Evolutionary conservation across 257 asterid genomes (phyloP), one percentile per base, ranked within the genome.

Genomic region (Nicotiana obtusifolia): DNA sequence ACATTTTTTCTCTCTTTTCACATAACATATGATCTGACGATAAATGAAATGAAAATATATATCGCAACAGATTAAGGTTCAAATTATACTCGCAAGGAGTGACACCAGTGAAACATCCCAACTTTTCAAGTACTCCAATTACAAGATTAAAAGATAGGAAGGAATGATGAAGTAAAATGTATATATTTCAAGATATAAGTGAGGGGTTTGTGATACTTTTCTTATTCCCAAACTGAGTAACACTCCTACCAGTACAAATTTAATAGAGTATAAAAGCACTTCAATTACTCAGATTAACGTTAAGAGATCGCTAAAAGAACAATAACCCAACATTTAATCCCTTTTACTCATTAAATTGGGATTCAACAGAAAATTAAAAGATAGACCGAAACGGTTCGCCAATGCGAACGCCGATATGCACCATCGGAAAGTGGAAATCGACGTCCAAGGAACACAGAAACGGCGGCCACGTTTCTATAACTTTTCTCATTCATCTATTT

Each of bases 371-470:
- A n/a, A n/a, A n/a, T n/a, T n/a, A n/a, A n/a, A n/a, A n/a, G 13
- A 13, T 14, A 73, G 15, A 73, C 61, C 79, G 79, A 47, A 73
- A 73, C 79, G 61, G 79, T 73, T 73, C 61, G 37, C 60, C 24
- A 60, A 19, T 57, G 26, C 26, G 10, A 57, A 57, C 26, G 62
- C 24, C 62, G 62, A 19, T 22, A 17, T 7, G 24, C 24, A 57
- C 8, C 61, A 69, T 37, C 57, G 59, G 59, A 33, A 67, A 67
- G 13, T 37, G 77, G 31, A 68, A 24, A 68, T 64, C 57, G 14
- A 37, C 57, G 33, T 28, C 77, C 6, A 19, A 69, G 57, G 77
- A 73, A 73, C 79, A 73, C 61, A 73, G 79, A 47, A 73, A 73
- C 41, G 61, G 41, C 57, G 17, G 19, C 79, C 61, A 15, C 4